A percentile compares a stretch with the other conserved stretches of the same genome.
These are phyloP conservation scores for Cryphonectria naterciae DNA, from an alignment of 2,329 filamentous ascomycete species.

Conservation along the genomic window DNA sequence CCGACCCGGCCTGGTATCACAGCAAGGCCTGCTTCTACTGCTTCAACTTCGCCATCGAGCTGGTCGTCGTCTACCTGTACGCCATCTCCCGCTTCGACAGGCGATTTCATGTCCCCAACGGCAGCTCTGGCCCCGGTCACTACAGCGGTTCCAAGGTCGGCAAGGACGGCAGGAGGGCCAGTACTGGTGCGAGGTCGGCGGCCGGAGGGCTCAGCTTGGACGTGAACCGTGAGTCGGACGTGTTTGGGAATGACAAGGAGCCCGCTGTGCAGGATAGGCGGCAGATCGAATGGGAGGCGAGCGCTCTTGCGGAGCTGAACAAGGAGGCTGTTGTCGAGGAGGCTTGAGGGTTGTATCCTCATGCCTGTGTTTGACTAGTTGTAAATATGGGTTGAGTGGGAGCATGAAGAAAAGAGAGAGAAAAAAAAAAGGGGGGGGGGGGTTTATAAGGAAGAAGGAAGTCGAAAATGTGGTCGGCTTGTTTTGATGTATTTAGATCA, in stretches of 20 bases:
- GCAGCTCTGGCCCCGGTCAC: constrained; percentile 30
- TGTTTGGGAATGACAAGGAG: constrained; percentile 30
- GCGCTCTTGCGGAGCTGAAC: constrained; percentile 20
- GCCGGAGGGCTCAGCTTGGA: constrained; percentile 6
- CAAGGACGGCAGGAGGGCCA: no score
- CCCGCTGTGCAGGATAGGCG: constrained; percentile 1
- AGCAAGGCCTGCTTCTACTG: constrained; percentile 75
- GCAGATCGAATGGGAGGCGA: constrained; percentile 26
- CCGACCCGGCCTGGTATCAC: constrained; percentile 70
- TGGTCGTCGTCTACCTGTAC: constrained; percentile 71
- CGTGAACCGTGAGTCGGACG: constrained; percentile 34
- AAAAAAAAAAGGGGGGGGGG: no score
- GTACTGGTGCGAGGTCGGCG: neutral
- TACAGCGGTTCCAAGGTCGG: constrained; percentile 20
- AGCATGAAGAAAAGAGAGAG: neutral
- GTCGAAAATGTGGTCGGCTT: neutral
- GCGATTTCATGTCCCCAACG: constrained; percentile 62
- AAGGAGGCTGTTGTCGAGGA: constrained; percentile 2
- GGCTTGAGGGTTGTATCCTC: neutral
- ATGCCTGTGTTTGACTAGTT: neutral
- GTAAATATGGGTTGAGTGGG: neutral
- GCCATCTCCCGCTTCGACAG: constrained; percentile 71
- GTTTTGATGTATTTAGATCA: neutral
- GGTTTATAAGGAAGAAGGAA: neutral
- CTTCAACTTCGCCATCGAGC: constrained; percentile 77